Percentiles rank a stretch among this genome's conserved stretches.
These are phyloP conservation scores for Sugiyamaella smithiae DNA, from an alignment of 805 yeast genomes.

Conservation along the genomic window DNA sequence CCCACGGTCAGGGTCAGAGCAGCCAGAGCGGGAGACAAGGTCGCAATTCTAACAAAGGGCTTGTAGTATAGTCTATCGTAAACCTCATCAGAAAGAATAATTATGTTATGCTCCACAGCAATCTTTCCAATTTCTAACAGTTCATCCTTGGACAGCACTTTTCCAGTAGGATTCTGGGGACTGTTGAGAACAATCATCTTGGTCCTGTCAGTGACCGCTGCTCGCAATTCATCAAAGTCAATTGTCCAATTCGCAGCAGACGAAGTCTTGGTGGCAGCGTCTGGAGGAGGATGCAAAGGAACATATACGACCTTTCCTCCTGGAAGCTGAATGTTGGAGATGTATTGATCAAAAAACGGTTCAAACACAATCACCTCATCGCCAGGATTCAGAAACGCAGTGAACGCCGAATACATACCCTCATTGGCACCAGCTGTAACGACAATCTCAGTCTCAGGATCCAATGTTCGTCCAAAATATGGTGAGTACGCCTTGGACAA, in stretches of 20 bases:
- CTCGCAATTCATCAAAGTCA: conserved; percentile 72
- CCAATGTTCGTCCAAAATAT: conserved; percentile 55
- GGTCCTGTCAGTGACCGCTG: conserved; percentile 69
- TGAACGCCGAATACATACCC: conserved; percentile 81
- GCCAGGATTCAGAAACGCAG: conserved; percentile 79
- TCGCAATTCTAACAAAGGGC: conserved; percentile 79
- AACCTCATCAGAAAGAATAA: conserved; percentile 89
- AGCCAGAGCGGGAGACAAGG: conserved; percentile 73
- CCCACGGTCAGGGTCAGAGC: conserved; percentile 86
- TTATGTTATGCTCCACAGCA: conserved; percentile 80
- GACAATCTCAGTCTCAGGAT: conserved; percentile 58
- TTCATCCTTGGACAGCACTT: conserved; percentile 76
- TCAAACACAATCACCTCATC: conserved; percentile 96
- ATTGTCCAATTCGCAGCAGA: conserved; percentile 85
- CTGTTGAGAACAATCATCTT: conserved; percentile 85
- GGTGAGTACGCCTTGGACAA: conserved; percentile 70
- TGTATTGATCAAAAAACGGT: conserved; percentile 96
- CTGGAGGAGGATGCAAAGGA: conserved; percentile 78
- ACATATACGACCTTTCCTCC: conserved; percentile 92
- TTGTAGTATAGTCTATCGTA: conserved; percentile 84
- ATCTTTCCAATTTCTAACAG: conserved; percentile 70
- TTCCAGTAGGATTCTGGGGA: conserved; percentile 97
- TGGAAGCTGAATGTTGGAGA: conserved; percentile 87
- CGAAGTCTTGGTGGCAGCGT: conserved; percentile 59
- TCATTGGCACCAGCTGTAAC: conserved; percentile 97